A percentile compares a stretch with the other conserved stretches of the same genome.
Evolutionary conservation across 2,329 filamentous ascomycete genomes (phyloP).

Genomic region (Neopestalotiopsis sp.): DNA sequence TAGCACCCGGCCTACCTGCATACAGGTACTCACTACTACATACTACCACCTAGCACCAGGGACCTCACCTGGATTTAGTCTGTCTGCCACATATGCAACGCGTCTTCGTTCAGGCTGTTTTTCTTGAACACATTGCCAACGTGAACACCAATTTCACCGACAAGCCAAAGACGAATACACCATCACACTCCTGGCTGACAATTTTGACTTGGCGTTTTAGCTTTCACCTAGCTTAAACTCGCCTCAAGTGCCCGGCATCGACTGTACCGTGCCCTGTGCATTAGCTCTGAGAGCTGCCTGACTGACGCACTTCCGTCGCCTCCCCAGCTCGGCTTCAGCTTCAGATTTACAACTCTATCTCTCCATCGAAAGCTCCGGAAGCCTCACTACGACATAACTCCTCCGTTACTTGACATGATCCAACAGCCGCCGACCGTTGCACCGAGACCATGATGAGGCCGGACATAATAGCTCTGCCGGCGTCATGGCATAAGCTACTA

Average conservation of each 20-base stretch:
- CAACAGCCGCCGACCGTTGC: constrained; percentile 37
- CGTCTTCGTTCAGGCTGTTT: not conserved
- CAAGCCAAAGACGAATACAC: not conserved
- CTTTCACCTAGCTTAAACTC: not conserved
- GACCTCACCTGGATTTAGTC: not conserved
- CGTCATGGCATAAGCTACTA: constrained; percentile 25
- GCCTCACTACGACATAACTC: not conserved
- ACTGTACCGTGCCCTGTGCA: not conserved
- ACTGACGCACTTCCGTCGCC: constrained; percentile 15
- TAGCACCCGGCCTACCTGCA: not conserved
- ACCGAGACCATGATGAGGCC: constrained; percentile 59
- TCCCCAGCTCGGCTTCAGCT: constrained; percentile 53
- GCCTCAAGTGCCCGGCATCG: not conserved
- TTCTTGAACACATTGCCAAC: not conserved
- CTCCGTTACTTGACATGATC: constrained; percentile 47
- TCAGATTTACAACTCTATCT: constrained; percentile 34
- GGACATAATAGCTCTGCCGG: constrained; percentile 51
- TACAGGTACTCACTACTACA: not conserved
- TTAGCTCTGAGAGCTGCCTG: not conserved
- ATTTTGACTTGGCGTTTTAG: not conserved
- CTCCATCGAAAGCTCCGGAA: constrained; percentile 12
- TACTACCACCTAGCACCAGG: not conserved
- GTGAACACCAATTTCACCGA: not conserved
- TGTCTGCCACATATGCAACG: not conserved
- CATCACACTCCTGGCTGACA: not conserved